Evolutionary conservation across 2,329 filamentous ascomycete species (phyloP).

Genomic region (Botryosphaeria dothidea): DNA sequence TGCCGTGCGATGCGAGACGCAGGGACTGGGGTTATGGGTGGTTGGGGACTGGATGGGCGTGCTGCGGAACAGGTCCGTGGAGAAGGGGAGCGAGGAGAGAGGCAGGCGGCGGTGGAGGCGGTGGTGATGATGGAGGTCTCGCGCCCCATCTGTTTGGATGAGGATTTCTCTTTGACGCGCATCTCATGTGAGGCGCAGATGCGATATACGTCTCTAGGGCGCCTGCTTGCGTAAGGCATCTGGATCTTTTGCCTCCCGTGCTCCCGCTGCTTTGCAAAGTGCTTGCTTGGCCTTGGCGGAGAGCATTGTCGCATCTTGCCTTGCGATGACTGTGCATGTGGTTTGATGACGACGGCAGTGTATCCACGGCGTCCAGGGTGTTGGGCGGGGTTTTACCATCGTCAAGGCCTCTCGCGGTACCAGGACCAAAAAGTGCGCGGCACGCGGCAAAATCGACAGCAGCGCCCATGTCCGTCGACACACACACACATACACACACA

Average conservation of each 20-base stretch:
- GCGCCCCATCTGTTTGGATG: background rate
- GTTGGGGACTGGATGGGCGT: background rate
- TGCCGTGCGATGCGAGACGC: conserved; percentile 1
- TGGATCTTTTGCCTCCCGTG: background rate
- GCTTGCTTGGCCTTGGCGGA: background rate
- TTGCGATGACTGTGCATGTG: background rate
- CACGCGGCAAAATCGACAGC: background rate
- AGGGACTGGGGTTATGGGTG: background rate
- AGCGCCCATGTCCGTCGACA: conserved; percentile 2
- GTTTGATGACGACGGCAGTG: conserved; percentile 7
- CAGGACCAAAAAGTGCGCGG: background rate
- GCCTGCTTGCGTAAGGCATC: background rate
- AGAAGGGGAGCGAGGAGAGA: background rate
- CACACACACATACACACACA: too few species aligned
- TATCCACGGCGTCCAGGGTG: background rate
- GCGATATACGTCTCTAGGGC: background rate
- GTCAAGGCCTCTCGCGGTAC: background rate
- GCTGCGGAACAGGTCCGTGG: background rate
- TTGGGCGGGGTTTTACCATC: background rate
- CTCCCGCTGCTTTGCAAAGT: background rate
- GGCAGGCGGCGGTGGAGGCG: background rate
- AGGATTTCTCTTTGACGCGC: background rate
- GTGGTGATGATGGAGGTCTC: background rate
- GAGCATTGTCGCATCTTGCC: background rate
- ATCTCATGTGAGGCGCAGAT: background rate